Conservation (phyloP, 1,139 yeast genomes). For the Pichia sp. region DNA sequence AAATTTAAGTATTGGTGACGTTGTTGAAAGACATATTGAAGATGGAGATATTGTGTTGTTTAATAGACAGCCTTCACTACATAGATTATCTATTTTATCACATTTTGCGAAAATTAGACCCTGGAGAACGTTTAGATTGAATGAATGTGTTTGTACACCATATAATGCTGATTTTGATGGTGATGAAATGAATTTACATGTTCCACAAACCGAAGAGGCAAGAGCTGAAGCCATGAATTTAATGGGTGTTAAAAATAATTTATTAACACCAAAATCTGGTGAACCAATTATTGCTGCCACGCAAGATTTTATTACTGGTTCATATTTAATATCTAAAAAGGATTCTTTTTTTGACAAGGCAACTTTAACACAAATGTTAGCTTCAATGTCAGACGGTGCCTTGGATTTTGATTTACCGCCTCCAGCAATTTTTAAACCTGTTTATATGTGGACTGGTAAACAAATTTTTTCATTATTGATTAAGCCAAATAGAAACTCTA, state of each 20-base stretch:
- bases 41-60: constrained; percentile 95
- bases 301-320: constrained; percentile 97
- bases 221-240: constrained; percentile 94
- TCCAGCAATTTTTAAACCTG: constrained; percentile 88
- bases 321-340: constrained; percentile 85
- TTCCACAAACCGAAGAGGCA: constrained; percentile 98
- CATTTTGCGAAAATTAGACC: constrained; percentile 96
- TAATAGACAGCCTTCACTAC: constrained; percentile 97
- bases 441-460: constrained; percentile 92
- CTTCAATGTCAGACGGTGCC: constrained; percentile 95
- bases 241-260: constrained; percentile 96
- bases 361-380: constrained; percentile 68
- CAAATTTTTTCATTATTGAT: constrained; percentile 87
- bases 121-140: constrained; percentile 95
- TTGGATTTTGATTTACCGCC: constrained; percentile 90
- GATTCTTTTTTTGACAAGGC: constrained; percentile 91
- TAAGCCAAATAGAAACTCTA: constrained; percentile 68
- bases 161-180: constrained; percentile 99
- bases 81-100: constrained; percentile 85
- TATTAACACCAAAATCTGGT: constrained; percentile 94
- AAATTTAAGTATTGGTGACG: constrained; percentile 75
- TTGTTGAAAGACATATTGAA: constrained; percentile 95
- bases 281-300: constrained; percentile 99
- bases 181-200: constrained; percentile 98
- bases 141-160: constrained; percentile 99